These are phyloP conservation scores for Aspergillus fumigatiaffinis DNA, from an alignment of 2,329 filamentous ascomycete genomes.

Conservation along the genomic window DNA sequence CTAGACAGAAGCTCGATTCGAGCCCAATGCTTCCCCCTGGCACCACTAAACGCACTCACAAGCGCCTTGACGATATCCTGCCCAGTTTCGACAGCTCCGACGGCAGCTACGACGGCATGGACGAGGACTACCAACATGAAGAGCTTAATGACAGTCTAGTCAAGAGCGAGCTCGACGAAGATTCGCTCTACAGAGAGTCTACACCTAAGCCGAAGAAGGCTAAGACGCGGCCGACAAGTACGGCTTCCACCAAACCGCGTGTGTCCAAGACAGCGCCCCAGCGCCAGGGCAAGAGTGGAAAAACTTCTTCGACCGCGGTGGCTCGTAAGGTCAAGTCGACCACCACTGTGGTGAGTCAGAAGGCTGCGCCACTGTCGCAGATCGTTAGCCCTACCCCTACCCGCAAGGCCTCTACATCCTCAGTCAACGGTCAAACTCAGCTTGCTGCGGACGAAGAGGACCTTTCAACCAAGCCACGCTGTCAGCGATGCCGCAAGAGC, in stretches of 20 bases:
- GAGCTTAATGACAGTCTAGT: conserved; percentile 50
- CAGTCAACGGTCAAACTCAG: conserved; percentile 59
- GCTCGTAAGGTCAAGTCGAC: conserved; percentile 38
- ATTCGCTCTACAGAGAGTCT: conserved; percentile 33
- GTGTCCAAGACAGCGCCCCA: conserved; percentile 24
- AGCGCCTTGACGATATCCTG: conserved; percentile 49
- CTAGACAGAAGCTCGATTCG: conserved; percentile 42
- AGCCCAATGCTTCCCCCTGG: conserved; percentile 44
- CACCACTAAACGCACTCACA: conserved; percentile 44
- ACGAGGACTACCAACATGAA: conserved; percentile 52
- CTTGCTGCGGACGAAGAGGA: conserved; percentile 75
- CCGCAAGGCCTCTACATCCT: conserved; percentile 54
- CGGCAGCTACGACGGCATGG: conserved; percentile 60
- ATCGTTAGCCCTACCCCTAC: conserved; percentile 44
- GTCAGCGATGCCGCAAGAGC: conserved; percentile 97
- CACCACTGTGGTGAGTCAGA: conserved; percentile 14
- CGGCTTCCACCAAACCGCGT: conserved; percentile 28
- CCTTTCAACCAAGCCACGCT: conserved; percentile 90
- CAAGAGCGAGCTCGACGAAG: conserved; percentile 52
- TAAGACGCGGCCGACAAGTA: conserved; percentile 44
- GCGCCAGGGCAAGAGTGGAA: conserved; percentile 32
- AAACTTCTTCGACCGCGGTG: conserved; percentile 29
- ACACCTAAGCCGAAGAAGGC: conserved; percentile 49
- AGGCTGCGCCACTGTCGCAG: conserved; percentile 41
- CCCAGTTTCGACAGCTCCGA: conserved; percentile 57